Base-by-base conservation (phyloP, 257 asterid genomes). In the Anisodus tanguticus region DNA sequence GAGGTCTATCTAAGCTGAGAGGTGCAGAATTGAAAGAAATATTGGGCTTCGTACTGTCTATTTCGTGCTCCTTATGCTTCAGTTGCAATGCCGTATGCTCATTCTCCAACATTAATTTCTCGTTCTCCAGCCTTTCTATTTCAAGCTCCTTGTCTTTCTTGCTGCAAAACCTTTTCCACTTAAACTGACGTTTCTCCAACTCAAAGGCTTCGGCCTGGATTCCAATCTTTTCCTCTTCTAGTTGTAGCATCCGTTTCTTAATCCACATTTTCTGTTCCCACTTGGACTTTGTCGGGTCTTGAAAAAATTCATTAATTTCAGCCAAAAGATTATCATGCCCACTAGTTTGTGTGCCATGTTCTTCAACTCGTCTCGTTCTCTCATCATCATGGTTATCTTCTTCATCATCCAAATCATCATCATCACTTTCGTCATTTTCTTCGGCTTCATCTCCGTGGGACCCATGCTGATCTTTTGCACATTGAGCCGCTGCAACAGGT, bases 131-230 rank as follows among this genome's bases (percentile, higher is more conserved):
- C 83, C 86, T 83, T 41, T 84, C 83, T 11, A 82, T 86, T 79
- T 86, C 91, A 22, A 88, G 81, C 84, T 88, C 91, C 67, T 83
- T 70, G 58, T 87, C 88, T 84, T 88, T 88, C 84, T 88, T 83
- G 54, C 67, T 67, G 81, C 89, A 85, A 67, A 86, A 88, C 69
- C 91, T 80, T 69, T 80, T 84, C 91, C 91, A 88, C 84, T 88
- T 87, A 47, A 86, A 51, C 19, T 85, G 84, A 41, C 79, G 85
- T 82, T 86, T 86, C 70, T 81, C 87, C 83, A 87, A 63, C 82
- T 88, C 89, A 60, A 88, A 22, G 19, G 89, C 91, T 83, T 88
- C 91, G 47, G 83, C 88, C 59, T 88, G 85, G 76, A 88, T 86
- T 3, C 81, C 83, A 58, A 87, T 62, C 51, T 89, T 87, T 77